A percentile compares a stretch with the other conserved stretches of the same genome.
These are phyloP conservation scores for Ciborinia camelliae DNA, from an alignment of 2,329 filamentous ascomycete genomes.

Conservation along the genomic window DNA sequence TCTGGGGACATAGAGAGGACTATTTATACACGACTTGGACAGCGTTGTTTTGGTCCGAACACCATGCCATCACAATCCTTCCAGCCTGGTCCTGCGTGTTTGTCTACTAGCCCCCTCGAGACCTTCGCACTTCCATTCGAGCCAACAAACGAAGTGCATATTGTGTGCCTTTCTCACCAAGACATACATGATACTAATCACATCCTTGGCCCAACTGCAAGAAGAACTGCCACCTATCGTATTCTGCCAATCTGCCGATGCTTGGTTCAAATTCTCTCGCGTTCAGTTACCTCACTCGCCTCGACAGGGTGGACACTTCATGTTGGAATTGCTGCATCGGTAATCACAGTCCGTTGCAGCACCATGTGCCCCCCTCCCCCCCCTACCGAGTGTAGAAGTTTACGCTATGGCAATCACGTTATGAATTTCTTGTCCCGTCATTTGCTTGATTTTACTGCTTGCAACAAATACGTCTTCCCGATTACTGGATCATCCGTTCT, in stretches of 20 bases:
- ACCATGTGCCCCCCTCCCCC: conserved; percentile 22
- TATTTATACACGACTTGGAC: conserved; percentile 31
- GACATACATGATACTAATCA: conserved; percentile 19
- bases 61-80: conserved; percentile 19
- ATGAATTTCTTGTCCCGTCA: conserved; percentile 30
- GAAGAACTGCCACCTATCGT: conserved; percentile 19
- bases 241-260: conserved; percentile 17
- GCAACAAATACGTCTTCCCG: conserved; percentile 21
- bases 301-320: conserved; percentile 27
- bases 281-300: conserved; percentile 17
- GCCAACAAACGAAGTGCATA: conserved; percentile 32
- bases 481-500: conserved; percentile 27
- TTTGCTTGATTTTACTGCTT: conserved; percentile 21
- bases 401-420: conserved; percentile 34
- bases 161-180: conserved; percentile 26
- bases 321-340: conserved; percentile 24
- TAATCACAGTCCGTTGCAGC: conserved; percentile 20
- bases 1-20: conserved; percentile 20
- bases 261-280: conserved; percentile 12
- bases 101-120: conserved; percentile 15
- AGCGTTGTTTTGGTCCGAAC: conserved; percentile 13
- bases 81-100: conserved; percentile 16
- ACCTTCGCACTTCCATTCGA: conserved; percentile 22
- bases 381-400: conserved; percentile 27
- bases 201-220: conserved; percentile 11